Base-by-base conservation (phyloP, 192 early-diverging fungal species). In the Entophlyctis helioformis region DNA sequence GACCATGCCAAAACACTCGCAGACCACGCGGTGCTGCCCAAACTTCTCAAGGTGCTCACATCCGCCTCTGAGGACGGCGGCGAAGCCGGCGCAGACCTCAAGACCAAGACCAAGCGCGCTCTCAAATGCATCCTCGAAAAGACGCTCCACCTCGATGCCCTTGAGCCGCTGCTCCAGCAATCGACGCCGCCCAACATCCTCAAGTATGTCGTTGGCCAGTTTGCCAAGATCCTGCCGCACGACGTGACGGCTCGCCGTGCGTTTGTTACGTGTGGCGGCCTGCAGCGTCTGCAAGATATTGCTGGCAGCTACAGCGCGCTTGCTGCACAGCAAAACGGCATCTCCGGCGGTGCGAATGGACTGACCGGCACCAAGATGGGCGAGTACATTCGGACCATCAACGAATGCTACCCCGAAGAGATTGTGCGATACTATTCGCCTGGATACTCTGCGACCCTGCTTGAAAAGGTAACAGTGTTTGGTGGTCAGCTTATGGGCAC, bases 321-420 rank as follows among this genome's bases (percentile, higher is more conserved):
- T 8, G 26, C 43, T 39, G 45, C 42, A 35, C 36, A 60, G 48
- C 47, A 41, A 39, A 43, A 29, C 32, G 36, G 29, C 16, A 43
- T 40, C 23, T 13, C 19, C 9, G 50, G 46, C 11, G 25, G 18
- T 1, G 20, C 25, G 7, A 41, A 39, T 18, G 45, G 48, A 20
- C 39, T 68, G 20, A 63, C 53, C 16, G 71, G 68, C 15, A 69
- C 65, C 31, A 77, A 77, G 50, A 54, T 77, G 63, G 74, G 69
- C 1, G 74, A 77, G 50, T 54, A 57, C 23, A 66, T 77, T 33
- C 31, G 71, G 22, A 63, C 51, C 7, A 74, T 77, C 38, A 74
- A 77, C 45, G 65, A 68, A 43, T 77, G 74, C 44, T 77, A 74
- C 41, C 74, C 74, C 5, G 74, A 77, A 59, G 74, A 77, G 38